phyloP scores from a whole-genome alignment of 108 stramenopile species.

The Parietichytrium sp. region DNA sequence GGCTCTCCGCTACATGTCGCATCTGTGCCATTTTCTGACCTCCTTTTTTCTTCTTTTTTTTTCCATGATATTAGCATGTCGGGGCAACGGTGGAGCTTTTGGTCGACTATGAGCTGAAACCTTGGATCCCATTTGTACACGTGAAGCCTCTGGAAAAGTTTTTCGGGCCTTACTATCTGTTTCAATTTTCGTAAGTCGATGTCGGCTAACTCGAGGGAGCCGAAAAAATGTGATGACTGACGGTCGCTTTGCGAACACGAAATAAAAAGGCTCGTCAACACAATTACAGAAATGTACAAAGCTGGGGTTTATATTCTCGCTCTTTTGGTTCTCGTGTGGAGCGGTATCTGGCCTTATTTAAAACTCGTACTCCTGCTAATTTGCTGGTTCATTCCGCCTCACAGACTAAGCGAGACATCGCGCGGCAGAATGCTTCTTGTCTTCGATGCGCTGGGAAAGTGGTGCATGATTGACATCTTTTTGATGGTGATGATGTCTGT shows the following conservation, averaged over 20 bases:
- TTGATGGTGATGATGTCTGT: constrained; percentile 83
- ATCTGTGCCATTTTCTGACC: no score
- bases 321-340: constrained; percentile 75
- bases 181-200: neutral
- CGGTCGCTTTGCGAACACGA: no score
- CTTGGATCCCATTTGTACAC: neutral
- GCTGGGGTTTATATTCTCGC: constrained; percentile 82
- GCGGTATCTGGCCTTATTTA: constrained; percentile 85
- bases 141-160: neutral
- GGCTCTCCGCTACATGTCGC: no score
- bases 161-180: constrained; percentile 10
- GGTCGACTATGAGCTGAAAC: constrained; percentile 4
- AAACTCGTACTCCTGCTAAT: constrained; percentile 75
- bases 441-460: constrained; percentile 82
- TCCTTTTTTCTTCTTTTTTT: no score
- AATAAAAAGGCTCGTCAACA: constrained; percentile 74
- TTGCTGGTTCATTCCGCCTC: constrained; percentile 65
- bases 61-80: no score
- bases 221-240: no score
- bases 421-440: constrained; percentile 72
- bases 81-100: constrained; percentile 2
- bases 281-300: constrained; percentile 72
- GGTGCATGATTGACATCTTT: constrained; percentile 83
- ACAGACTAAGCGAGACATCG: neutral
- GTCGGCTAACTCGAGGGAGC: no score